phyloP scores from a whole-genome alignment of 2,329 filamentous ascomycete genomes.

The Xylaria sp. region DNA sequence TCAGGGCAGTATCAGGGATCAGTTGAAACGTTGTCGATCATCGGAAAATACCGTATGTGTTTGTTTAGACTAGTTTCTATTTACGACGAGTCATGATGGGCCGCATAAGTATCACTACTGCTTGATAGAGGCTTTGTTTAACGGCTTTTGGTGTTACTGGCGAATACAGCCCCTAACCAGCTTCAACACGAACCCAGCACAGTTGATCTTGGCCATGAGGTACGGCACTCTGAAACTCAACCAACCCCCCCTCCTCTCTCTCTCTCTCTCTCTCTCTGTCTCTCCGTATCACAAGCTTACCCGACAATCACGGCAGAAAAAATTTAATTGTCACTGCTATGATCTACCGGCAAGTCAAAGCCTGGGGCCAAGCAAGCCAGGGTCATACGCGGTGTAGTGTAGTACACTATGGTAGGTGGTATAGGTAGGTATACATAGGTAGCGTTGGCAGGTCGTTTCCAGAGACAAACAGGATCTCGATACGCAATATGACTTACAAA shows the following conservation, averaged over 20 bases:
- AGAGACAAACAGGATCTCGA: slow-evolving; percentile 22
- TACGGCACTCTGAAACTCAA: background rate
- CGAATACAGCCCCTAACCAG: background rate
- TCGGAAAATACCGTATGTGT: slow-evolving; percentile 26
- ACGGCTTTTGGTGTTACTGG: background rate
- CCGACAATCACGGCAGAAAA: slow-evolving; percentile 9
- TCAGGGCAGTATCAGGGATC: background rate
- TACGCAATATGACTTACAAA: slow-evolving; percentile 30
- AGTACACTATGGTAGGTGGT: background rate
- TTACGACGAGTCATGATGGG: slow-evolving; percentile 7
- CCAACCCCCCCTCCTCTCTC: too few relatives aligned
- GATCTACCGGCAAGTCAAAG: slow-evolving; percentile 28
- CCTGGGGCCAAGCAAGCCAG: slow-evolving; percentile 14
- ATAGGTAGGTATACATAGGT: background rate
- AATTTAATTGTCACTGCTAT: slow-evolving; percentile 14
- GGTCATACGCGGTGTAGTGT: slow-evolving; percentile 7
- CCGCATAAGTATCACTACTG: background rate
- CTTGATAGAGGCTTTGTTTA: background rate
- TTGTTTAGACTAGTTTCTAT: slow-evolving; percentile 1
- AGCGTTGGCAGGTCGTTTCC: slow-evolving; percentile 3
- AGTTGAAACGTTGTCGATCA: slow-evolving; percentile 12
- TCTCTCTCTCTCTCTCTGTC: too few relatives aligned
- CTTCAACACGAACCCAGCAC: background rate
- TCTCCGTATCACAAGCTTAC: slow-evolving; percentile 6
- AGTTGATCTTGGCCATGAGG: slow-evolving; percentile 4